Evolutionary conservation across 495 filamentous ascomycete genomes (phyloP).

Genomic region (Penicillium mononematosum): DNA sequence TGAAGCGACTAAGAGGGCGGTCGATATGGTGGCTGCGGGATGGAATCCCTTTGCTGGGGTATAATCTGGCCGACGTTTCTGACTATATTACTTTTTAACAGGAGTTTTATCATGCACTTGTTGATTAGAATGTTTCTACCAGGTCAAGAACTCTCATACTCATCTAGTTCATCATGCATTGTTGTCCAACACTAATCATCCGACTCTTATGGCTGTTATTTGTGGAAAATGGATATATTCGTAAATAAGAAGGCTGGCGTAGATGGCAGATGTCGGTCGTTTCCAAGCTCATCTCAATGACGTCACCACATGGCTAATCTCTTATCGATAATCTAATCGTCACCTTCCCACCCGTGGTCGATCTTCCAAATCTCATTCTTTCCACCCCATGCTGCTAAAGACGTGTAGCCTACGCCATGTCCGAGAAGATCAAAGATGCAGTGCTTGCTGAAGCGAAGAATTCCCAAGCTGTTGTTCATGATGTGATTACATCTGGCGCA

Average conservation of each 20-base stretch:
- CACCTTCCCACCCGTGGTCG: background rate
- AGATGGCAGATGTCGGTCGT: background rate
- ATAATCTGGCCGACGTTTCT: background rate
- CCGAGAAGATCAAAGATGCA: slow-evolving; percentile 42
- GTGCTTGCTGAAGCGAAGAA: slow-evolving; percentile 41
- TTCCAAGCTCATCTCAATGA: background rate
- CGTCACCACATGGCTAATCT: background rate
- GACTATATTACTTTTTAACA: background rate
- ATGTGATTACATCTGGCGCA: slow-evolving; percentile 69
- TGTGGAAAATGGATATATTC: no score
- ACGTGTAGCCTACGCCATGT: slow-evolving; percentile 28
- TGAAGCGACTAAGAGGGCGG: slow-evolving; percentile 33
- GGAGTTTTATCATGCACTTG: background rate
- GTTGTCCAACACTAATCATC: no score
- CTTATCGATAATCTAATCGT: background rate
- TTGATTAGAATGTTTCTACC: background rate
- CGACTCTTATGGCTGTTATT: no score
- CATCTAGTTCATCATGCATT: background rate
- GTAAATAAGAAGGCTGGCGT: no score
- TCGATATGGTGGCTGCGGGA: slow-evolving; percentile 21
- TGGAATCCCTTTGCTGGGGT: slow-evolving; percentile 16
- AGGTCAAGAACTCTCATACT: background rate
- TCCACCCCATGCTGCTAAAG: background rate
- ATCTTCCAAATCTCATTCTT: background rate
- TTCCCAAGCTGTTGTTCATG: slow-evolving; percentile 49